Base-by-base conservation (phyloP, 2,329 filamentous ascomycete species). In the Phaeosphaeriaceae sp. region DNA sequence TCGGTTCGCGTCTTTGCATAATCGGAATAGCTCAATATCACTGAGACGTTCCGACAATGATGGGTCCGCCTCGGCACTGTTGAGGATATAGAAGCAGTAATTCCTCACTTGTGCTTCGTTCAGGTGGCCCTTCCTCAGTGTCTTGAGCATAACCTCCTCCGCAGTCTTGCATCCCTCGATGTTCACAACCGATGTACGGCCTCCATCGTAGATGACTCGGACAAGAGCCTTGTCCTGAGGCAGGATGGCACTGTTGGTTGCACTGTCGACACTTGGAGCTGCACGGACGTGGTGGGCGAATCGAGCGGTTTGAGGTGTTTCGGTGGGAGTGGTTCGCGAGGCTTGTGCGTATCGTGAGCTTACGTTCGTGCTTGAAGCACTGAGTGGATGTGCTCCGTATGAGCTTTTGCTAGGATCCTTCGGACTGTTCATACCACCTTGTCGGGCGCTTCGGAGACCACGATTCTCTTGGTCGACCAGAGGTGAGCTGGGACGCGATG, bases 11-110 rank as follows among this genome's bases (percentile, higher is more conserved):
- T 97, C 93, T 70, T 92, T 93, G 78, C 96, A 96, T 54, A 98
- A 91, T 60, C 92, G 89, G 85, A 95, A 91, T 11, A 99, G 82
- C 75, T 99, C 95, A 4, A 88, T 89, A 71, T 99, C 95, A 33
- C 89, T 89, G 41, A 98, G 83, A 50, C 91, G 88, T 59, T 93
- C 89, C 75, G 92, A 96, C 72, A 93, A 88, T 50, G 85, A 86
- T 27, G 92, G 90, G 66, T 95, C 90, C 1, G 93, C 89, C 48
- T 97, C 92, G 41, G 92, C 82, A 51, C 93, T 94, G 65, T 92
- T 89, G 57, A 98, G 83, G 1, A 97, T 90, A 83, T 95, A 98
- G 80, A 99, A 98, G 81, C 93, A 97, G 80, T 97, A 98, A 72
- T 96, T 97, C 70, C 93, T 88, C 75, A 95, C 91, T 71, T 97